These are phyloP conservation scores for Pyrus hybrid DNA, from an alignment of 331 rosid species.

Conservation along the genomic window DNA sequence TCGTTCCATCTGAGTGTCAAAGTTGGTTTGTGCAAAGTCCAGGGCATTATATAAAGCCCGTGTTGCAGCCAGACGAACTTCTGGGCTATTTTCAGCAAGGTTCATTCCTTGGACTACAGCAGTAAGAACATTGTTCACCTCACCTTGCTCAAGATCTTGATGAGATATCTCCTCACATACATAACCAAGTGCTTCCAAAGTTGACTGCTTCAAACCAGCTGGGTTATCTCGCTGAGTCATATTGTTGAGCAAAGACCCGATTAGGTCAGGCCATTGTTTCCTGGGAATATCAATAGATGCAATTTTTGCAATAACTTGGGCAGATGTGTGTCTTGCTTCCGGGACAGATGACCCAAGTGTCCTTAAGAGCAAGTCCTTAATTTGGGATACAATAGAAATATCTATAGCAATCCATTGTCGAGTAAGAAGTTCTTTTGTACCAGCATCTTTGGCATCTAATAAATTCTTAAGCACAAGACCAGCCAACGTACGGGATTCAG, in stretches of 20 bases:
- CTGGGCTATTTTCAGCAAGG: slow-evolving; percentile 24
- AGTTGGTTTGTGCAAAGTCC: slow-evolving; percentile 35
- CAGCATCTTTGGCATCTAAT: slow-evolving; percentile 37
- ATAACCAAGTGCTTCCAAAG: slow-evolving; percentile 39
- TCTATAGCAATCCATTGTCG: slow-evolving; percentile 33
- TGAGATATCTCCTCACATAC: slow-evolving; percentile 43
- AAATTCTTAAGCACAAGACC: slow-evolving; percentile 40
- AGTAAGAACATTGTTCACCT: slow-evolving; percentile 36
- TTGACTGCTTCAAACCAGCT: slow-evolving; percentile 33
- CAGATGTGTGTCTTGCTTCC: slow-evolving; percentile 39
- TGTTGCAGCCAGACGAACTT: slow-evolving; percentile 40
- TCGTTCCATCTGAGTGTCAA: slow-evolving; percentile 41
- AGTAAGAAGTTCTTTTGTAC: slow-evolving; percentile 21
- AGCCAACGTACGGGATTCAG: slow-evolving; percentile 34
- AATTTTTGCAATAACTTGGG: slow-evolving; percentile 41
- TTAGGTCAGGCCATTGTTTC: slow-evolving; percentile 35
- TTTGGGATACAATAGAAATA: slow-evolving; percentile 25
- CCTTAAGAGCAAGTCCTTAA: slow-evolving; percentile 25
- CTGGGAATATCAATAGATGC: slow-evolving; percentile 34
- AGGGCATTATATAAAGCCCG: slow-evolving; percentile 35
- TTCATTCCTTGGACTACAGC: slow-evolving; percentile 49
- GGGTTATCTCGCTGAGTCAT: slow-evolving; percentile 30
- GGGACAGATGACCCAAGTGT: slow-evolving; percentile 33
- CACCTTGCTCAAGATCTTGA: slow-evolving; percentile 31
- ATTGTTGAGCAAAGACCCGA: slow-evolving; percentile 24